Evolutionary conservation across 768 basidiomycete species (phyloP).

Genomic region (Termitomyces sp.): DNA sequence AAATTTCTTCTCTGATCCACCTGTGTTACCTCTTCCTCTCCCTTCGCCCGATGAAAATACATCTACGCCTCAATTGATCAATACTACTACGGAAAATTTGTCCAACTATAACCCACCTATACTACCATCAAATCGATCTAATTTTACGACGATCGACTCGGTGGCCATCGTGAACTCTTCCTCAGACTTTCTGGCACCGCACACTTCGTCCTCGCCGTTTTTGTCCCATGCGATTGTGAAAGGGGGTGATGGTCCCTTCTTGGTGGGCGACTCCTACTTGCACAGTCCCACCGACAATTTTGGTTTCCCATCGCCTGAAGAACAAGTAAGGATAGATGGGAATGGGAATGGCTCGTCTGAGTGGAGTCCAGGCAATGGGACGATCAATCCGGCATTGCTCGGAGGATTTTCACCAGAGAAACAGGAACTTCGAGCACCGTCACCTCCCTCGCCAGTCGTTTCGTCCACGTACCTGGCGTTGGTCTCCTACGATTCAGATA

Average conservation of each 20-base stretch:
- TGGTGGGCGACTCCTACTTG: background rate
- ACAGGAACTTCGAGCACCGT: background rate
- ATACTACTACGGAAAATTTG: background rate
- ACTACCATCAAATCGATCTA: background rate
- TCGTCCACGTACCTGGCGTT: background rate
- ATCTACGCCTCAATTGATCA: background rate
- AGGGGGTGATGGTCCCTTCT: background rate
- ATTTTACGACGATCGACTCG: background rate
- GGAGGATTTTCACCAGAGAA: slow-evolving; percentile 3
- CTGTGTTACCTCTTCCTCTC: background rate
- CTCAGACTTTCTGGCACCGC: background rate
- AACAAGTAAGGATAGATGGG: background rate
- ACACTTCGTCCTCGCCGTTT: slow-evolving; percentile 1
- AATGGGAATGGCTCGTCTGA: background rate
- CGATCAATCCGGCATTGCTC: slow-evolving; percentile 18
- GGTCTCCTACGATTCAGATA: background rate
- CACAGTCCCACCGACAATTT: background rate
- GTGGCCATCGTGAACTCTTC: background rate
- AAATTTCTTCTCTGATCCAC: background rate
- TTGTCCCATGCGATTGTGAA: background rate
- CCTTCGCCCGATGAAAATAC: background rate
- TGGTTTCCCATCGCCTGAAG: background rate
- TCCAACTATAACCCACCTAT: background rate
- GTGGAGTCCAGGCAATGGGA: slow-evolving; percentile 13
- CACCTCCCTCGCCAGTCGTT: background rate